A percentile compares a stretch with the other conserved stretches of the same genome.
These are phyloP conservation scores for Metschnikowia gruessii DNA, from an alignment of 805 yeast genomes.

Conservation along the genomic window DNA sequence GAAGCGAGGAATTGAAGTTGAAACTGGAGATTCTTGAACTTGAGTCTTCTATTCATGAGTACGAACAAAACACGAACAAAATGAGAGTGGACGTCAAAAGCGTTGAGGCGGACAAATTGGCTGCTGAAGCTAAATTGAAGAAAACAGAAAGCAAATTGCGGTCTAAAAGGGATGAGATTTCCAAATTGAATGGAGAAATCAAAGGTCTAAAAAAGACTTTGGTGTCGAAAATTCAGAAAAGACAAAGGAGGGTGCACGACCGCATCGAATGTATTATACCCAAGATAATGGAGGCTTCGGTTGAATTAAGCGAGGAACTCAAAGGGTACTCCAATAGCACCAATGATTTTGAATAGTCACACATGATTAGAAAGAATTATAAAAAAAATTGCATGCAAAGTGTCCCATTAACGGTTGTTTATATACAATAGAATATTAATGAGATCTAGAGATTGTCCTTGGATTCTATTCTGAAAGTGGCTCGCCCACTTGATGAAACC, in stretches of 20 bases:
- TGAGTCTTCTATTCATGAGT: slow-evolving; percentile 22
- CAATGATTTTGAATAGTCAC: background rate
- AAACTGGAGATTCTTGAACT: slow-evolving; percentile 23
- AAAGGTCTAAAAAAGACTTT: slow-evolving; percentile 28
- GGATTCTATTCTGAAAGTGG: slow-evolving; percentile 23
- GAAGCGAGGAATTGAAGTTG: slow-evolving; percentile 23
- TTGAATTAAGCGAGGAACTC: slow-evolving; percentile 17
- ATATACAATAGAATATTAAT: background rate
- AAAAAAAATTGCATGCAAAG: background rate
- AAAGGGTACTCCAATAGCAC: slow-evolving; percentile 2
- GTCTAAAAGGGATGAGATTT: slow-evolving; percentile 27
- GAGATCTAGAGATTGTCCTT: background rate
- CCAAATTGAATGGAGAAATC: slow-evolving; percentile 24
- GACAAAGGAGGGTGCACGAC: slow-evolving; percentile 30
- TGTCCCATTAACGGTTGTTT: background rate
- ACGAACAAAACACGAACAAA: slow-evolving; percentile 25
- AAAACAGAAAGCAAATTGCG: slow-evolving; percentile 28
- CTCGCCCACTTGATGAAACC: slow-evolving; percentile 48
- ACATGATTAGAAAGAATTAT: background rate
- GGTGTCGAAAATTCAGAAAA: slow-evolving; percentile 25
- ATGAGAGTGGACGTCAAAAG: slow-evolving; percentile 23
- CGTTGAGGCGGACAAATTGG: slow-evolving; percentile 24
- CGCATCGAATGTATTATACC: slow-evolving; percentile 37
- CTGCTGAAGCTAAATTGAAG: slow-evolving; percentile 23
- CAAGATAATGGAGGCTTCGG: slow-evolving; percentile 25